Base-by-base conservation (phyloP, 805 yeast species). In the Danielia oregonensis region DNA sequence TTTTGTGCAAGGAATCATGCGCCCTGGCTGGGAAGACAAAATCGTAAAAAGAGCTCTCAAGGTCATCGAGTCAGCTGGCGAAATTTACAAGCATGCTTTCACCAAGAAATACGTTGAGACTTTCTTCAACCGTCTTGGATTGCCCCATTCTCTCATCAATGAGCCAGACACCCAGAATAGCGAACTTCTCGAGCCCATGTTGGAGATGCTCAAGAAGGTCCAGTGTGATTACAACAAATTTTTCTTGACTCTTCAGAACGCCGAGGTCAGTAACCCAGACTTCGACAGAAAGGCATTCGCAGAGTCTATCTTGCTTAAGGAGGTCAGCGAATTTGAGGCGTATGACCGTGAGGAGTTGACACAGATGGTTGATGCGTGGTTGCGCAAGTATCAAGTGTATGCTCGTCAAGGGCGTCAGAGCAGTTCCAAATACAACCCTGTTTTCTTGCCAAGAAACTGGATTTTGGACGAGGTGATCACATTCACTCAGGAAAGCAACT, bases 381-480 rank as follows among this genome's bases (percentile, higher is more conserved):
- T 86, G 6, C 53, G 56, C 0, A 43, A 47, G 2, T 86, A 76
- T 55, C 59, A 56, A 18, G 54, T 54, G 3, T 64, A 82, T 29
- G 17, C 23, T 11, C 35, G 37, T 2, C 54, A 52, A 9, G 66
- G 89, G 32, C 46, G 40, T 4, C 42, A 38, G 6, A 46, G 65
- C 3, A 76, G 87, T 30, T 52, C 61, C 5, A 34, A 46, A 3
- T 64, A 61, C 31, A 93, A 91, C 51, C 98, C 97, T 3, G 53
- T 76, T 23, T 91, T 91, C 51, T 72, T 84, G 5, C 93, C 96
- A 14, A 71, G 91, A 40, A 84, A 79, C 43, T 86, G 95, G 88
- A 80, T 89, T 33, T 65, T 93, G 35, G 86, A 87, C 35, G 89
- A 88, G 41, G 96, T 87, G 1, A 80, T 86, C 29, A 70, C 74